These are phyloP conservation scores for Tetrapisispora phaffii DNA, from an alignment of 805 yeast genomes.

Conservation along the genomic window DNA sequence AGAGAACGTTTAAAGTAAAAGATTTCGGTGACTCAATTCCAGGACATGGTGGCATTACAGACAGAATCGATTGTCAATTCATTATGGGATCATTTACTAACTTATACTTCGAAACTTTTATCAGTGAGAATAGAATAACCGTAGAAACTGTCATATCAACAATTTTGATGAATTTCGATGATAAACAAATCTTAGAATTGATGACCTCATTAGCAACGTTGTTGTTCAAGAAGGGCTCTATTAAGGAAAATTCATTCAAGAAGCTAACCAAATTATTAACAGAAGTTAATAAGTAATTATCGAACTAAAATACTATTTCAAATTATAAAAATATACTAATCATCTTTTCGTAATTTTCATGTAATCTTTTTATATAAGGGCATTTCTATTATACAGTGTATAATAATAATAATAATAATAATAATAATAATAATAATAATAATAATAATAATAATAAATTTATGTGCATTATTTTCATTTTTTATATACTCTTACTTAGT, in stretches of 20 bases:
- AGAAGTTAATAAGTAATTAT: conserved; percentile 11
- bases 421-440: too few species aligned
- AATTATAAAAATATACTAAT: background rate
- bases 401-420: too few species aligned
- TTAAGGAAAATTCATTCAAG: conserved; percentile 29
- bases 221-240: conserved; percentile 31
- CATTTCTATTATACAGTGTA: background rate
- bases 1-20: conserved; percentile 90
- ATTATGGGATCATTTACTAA: conserved; percentile 94
- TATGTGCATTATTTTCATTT: too few species aligned
- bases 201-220: conserved; percentile 19
- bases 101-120: conserved; percentile 85
- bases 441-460: too few species aligned
- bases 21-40: conserved; percentile 98
- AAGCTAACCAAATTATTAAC: conserved; percentile 27
- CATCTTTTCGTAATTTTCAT: too few species aligned
- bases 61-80: conserved; percentile 95
- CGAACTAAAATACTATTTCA: background rate
- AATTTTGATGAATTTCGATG: conserved; percentile 59
- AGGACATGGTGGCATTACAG: conserved; percentile 98
- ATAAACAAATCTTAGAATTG: conserved; percentile 55
- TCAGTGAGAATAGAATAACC: conserved; percentile 60
- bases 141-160: conserved; percentile 69
- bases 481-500: too few species aligned
- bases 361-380: background rate